Conservation (phyloP, 2,329 filamentous ascomycete species). For the Cadophora luteo-olivacea region DNA sequence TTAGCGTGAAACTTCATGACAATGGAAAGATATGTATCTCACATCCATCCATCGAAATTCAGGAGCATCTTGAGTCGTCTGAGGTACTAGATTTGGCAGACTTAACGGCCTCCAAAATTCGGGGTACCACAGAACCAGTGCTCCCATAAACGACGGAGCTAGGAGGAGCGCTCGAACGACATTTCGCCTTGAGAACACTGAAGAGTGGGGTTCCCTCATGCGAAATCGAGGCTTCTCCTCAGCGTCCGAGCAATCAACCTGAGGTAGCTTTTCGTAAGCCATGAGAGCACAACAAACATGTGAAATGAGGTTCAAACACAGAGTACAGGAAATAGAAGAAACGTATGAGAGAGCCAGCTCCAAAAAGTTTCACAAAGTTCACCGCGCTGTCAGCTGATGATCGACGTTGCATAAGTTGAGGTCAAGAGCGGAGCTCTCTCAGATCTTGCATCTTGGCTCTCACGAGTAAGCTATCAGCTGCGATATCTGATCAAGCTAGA, state of each 20-base stretch:
- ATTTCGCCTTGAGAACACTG: background rate
- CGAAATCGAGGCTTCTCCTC: background rate
- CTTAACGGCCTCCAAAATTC: background rate
- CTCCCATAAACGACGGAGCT: background rate
- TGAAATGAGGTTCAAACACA: background rate
- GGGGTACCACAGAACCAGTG: background rate
- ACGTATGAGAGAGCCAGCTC: background rate
- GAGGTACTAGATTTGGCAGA: background rate
- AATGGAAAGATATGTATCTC: background rate
- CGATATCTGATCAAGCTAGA: background rate
- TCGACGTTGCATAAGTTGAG: background rate
- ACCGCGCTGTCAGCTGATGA: background rate
- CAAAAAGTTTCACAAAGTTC: background rate
- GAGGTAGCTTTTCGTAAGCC: background rate
- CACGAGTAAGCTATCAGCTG: background rate
- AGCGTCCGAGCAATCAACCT: background rate
- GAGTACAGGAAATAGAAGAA: background rate
- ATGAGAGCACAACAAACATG: background rate
- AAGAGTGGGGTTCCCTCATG: no score
- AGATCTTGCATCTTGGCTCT: background rate
- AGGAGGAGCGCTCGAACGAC: background rate
- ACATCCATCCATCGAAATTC: constrained; percentile 6
- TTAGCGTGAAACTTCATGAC: background rate
- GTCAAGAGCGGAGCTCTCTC: background rate
- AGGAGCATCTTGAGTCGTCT: background rate